Evolutionary conservation across 345 rosid genomes (phyloP), one percentile per base, ranked within the genome.

Genomic region (Ceriops tagal): DNA sequence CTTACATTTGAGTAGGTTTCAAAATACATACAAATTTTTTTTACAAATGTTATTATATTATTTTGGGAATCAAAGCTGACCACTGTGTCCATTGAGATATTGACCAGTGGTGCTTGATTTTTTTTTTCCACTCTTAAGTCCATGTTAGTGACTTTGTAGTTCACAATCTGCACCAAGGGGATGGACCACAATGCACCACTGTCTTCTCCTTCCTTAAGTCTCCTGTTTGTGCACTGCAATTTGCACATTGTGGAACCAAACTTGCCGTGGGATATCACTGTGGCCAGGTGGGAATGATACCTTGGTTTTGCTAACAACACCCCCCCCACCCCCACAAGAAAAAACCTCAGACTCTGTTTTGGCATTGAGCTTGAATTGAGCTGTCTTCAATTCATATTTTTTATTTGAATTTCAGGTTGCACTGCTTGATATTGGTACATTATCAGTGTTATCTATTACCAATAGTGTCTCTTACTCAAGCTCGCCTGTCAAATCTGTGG

Each of bases 241-340:
- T 89, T 72, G 75, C 86, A 51, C 81, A 83, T 61, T 79, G 56
- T 75, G 86, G 88, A 69, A 70, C 66, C 71, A 85, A 76, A 81
- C 92, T 93, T 70, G 91, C 85, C 49, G 93, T 90, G 32, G 97
- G 93, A 67, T 90, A 86, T 86, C 78, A 83, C 62, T 87, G 93
- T 83, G 93, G 93, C 76, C 80, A 67, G 81, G 98, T 92, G 67
- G 67, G 83, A 79, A 65, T 81, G 67, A 73, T 52, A 64, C 61
- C 11, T 66, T 5, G 16, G 57, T 59, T 71, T 59, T 24, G 59
- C 59, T 13, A 1, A 24, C 59, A 22, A 24, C 59, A 24, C 31
- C 59, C 31, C 16, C 10, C 59, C 57, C 8, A 10, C 49, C 15
- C 15, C 46, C 3, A 2, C 26, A 13, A 15, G 18, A 43, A 43